phyloP scores from a whole-genome alignment of 2,329 filamentous ascomycete genomes.

The Nigrograna mackinnonii region DNA sequence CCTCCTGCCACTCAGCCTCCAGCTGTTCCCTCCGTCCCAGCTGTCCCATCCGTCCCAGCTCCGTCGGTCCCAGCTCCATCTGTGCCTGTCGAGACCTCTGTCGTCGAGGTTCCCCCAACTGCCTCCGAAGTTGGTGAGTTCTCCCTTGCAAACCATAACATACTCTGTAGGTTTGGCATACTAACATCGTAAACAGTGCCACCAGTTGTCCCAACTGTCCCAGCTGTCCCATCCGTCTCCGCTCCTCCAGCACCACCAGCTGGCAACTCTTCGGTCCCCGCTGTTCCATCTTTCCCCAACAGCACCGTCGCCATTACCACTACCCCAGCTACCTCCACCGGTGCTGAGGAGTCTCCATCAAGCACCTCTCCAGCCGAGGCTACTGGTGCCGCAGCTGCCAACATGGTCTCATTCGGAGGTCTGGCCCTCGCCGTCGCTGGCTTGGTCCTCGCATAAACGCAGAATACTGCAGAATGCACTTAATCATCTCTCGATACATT shows the following conservation, averaged over 20 bases:
- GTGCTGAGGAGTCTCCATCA: background rate
- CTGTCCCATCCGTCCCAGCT: slow-evolving; percentile 8
- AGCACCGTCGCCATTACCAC: slow-evolving; percentile 3
- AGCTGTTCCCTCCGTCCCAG: slow-evolving; percentile 10
- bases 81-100: slow-evolving; percentile 9
- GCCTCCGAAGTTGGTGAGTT: background rate
- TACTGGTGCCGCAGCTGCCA: slow-evolving; percentile 27
- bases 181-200: background rate
- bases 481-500: too few species aligned
- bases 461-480: background rate
- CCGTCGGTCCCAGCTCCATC: slow-evolving; percentile 6
- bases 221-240: background rate
- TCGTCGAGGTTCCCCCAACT: background rate
- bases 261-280: background rate
- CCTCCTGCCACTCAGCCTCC: slow-evolving; percentile 20
- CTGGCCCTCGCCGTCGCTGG: slow-evolving; percentile 30
- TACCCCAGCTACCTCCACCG: background rate
- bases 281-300: slow-evolving; percentile 4
- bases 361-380: slow-evolving; percentile 12
- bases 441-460: slow-evolving; percentile 19
- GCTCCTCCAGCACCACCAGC: background rate
- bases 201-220: slow-evolving; percentile 3
- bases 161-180: background rate
- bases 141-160: background rate
- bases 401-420: slow-evolving; percentile 29